Base-by-base conservation (phyloP, 371 early-diverging fungal genomes). In the Apophysomyces elegans region DNA sequence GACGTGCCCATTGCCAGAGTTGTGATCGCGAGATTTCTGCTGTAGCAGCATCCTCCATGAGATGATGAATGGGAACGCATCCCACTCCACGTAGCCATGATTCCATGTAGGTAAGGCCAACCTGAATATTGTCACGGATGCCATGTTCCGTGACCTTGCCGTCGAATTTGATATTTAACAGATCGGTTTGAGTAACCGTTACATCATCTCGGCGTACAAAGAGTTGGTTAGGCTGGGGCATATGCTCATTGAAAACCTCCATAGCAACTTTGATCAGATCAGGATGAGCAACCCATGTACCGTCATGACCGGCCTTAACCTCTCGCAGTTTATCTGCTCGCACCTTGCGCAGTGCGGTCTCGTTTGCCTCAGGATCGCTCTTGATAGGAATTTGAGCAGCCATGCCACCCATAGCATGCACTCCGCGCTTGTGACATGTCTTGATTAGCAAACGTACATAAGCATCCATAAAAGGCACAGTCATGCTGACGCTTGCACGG, bases 391-490 rank as follows among this genome's bases (percentile, higher is more conserved):
- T 97, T 78, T 95, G 95, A 38, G 97, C 97, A 43, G 97, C 96
- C 97, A 97, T 97, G 37, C 97, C 97, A 69, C 97, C 97, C 97
- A 97, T 97, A 58, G 97, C 97, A 76, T 97, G 97, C 21, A 97
- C 97, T 59, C 96, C 95, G 65, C 97, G 94, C 84, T 87, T 88
- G 83, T 97, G 97, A 81, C 97, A 97, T 35, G 96, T 95, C 84
- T 96, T 91, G 85, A 97, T 96, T 67, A 97, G 80, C 58, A 96
- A 84, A 9, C 94, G 91, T 62, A 74, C 75, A 70, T 97, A 97
- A 32, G 96, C 89, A 77, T 92, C 93, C 97, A 97, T 97, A 81
- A 97, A 97, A 50, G 95, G 97, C 56, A 89, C 86, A 35, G 93
- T 94, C 97, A 97, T 97, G 71, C 88, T 85, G 45, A 97, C 91